phyloP scores from a whole-genome alignment of 306 rosid species.

The Datisca glomerata region DNA sequence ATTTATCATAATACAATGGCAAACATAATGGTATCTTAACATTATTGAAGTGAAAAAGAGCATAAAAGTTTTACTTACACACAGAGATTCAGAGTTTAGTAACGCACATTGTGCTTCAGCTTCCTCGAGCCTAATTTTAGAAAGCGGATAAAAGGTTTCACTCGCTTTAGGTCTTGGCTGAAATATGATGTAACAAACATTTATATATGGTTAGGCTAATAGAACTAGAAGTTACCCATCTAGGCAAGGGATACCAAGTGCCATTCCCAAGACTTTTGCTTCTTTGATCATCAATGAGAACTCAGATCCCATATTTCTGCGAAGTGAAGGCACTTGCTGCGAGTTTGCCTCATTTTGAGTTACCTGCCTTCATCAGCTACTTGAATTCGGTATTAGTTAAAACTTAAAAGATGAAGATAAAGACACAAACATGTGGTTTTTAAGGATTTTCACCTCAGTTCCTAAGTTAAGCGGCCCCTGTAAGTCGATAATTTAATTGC shows the following conservation, averaged over 20 bases:
- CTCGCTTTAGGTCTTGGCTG: no score
- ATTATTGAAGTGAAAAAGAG: not conserved
- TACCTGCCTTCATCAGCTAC: constrained; percentile 32
- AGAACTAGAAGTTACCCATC: constrained; percentile 39
- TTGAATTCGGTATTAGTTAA: not conserved
- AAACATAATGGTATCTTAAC: no score
- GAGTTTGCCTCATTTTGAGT: constrained; percentile 23
- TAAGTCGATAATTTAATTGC: constrained; percentile 64
- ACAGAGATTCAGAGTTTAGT: constrained; percentile 49
- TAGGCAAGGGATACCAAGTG: constrained; percentile 66
- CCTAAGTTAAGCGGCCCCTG: constrained; percentile 54
- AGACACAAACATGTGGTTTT: not conserved
- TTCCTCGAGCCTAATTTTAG: constrained; percentile 59
- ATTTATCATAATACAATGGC: not conserved
- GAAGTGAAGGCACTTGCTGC: constrained; percentile 31
- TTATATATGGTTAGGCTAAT: no score
- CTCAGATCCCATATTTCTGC: constrained; percentile 65
- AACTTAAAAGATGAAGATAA: not conserved
- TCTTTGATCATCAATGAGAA: constrained; percentile 74
- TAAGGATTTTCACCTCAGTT: constrained; percentile 38
- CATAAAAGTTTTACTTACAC: constrained; percentile 31
- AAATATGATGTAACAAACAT: no score
- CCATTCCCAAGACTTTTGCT: constrained; percentile 56
- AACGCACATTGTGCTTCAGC: constrained; percentile 88
- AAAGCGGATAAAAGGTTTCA: not conserved